These are phyloP conservation scores for Saraca asoca DNA, from an alignment of 331 rosid genomes.

Conservation along the genomic window DNA sequence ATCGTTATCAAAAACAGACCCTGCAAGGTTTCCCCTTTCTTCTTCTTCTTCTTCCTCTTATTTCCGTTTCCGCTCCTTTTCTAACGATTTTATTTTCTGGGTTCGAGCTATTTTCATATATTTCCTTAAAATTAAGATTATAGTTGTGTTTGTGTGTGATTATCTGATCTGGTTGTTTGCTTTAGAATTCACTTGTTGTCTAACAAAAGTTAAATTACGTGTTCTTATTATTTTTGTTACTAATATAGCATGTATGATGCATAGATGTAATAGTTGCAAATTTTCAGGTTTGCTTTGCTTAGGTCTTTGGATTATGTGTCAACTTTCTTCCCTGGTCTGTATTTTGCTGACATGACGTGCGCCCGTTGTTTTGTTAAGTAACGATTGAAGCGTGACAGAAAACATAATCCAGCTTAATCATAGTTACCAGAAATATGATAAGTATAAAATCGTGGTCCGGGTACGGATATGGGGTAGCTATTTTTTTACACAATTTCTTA, in stretches of 20 bases:
- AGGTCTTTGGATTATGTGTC: neutral
- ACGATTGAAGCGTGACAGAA: neutral
- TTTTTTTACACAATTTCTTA: too few relatives aligned
- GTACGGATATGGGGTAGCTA: too few relatives aligned
- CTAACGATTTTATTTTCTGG: neutral
- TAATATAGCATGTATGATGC: neutral
- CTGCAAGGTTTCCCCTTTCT: conserved; percentile 52
- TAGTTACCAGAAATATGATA: too few relatives aligned
- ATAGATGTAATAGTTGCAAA: neutral
- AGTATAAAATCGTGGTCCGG: too few relatives aligned
- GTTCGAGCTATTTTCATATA: too few relatives aligned
- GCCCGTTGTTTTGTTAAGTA: neutral
- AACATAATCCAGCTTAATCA: too few relatives aligned
- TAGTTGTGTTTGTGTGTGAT: too few relatives aligned
- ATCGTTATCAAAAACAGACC: conserved; percentile 71
- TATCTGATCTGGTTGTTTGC: too few relatives aligned
- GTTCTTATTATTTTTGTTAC: neutral
- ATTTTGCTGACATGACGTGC: neutral
- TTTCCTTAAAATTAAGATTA: too few relatives aligned
- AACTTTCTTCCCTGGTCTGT: neutral
- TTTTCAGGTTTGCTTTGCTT: neutral
- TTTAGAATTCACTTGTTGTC: too few relatives aligned
- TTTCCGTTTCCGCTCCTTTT: neutral
- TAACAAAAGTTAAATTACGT: too few relatives aligned
- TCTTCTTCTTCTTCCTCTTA: neutral